Evolutionary conservation across 352 stramenopile species (phyloP).

Genomic region (Globisporangium spinosum): DNA sequence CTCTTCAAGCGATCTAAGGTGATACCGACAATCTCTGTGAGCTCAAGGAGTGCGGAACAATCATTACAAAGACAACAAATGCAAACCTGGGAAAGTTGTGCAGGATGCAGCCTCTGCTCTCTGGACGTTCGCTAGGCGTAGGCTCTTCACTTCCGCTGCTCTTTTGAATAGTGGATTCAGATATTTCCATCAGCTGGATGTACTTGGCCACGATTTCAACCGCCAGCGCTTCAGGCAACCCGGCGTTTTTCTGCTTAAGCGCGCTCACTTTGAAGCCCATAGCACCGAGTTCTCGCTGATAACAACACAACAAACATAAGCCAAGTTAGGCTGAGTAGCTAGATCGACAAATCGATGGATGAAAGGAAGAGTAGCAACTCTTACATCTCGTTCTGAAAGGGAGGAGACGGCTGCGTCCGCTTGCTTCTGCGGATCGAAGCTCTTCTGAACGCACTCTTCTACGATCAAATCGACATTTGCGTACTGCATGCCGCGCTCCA

Average conservation of each 20-base stretch:
- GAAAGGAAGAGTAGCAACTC: neutral
- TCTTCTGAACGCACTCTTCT: constrained; percentile 50
- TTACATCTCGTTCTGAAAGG: constrained; percentile 48
- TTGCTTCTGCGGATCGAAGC: constrained; percentile 50
- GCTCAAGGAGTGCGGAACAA: neutral
- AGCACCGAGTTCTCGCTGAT: constrained; percentile 45
- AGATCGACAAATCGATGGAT: neutral
- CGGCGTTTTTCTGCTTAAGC: constrained; percentile 44
- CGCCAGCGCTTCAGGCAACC: constrained; percentile 36
- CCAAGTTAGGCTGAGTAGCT: neutral
- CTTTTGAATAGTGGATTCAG: neutral
- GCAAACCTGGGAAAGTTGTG: constrained; percentile 57
- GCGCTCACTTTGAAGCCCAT: constrained; percentile 41
- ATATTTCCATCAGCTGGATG: constrained; percentile 22
- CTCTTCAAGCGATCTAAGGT: constrained; percentile 39
- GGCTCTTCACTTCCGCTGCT: neutral
- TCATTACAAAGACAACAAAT: neutral
- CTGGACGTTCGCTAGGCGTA: neutral
- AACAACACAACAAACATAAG: neutral
- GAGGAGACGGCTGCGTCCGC: constrained; percentile 27
- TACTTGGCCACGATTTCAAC: constrained; percentile 47
- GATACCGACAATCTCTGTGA: neutral
- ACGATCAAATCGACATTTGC: constrained; percentile 39
- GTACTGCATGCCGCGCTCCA: constrained; percentile 35
- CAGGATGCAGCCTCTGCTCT: constrained; percentile 28